A percentile compares a stretch with the other conserved stretches of the same genome.
Evolutionary conservation across 1,284 basidiomycete genomes (phyloP).

Genomic region (Cutaneotrichosporon sp.): DNA sequence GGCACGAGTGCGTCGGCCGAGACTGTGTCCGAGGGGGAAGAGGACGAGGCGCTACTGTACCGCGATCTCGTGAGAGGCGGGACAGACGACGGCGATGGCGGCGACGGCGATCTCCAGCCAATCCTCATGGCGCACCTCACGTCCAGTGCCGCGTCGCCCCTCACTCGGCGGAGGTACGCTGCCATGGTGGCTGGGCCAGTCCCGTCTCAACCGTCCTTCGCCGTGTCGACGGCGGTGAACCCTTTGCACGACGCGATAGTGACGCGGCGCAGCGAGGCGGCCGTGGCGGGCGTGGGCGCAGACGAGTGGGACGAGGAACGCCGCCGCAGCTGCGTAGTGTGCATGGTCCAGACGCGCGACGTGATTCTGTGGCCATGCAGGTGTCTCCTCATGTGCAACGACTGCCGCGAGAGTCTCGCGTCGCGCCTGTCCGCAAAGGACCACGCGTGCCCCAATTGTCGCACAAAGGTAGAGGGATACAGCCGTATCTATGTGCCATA

Average conservation of each 20-base stretch:
- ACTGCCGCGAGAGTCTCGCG: slow-evolving; percentile 45
- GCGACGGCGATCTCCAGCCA: slow-evolving; percentile 29
- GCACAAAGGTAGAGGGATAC: slow-evolving; percentile 38
- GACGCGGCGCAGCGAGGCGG: slow-evolving; percentile 7
- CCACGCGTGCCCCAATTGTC: slow-evolving; percentile 41
- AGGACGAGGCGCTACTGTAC: slow-evolving; percentile 23
- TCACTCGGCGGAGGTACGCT: slow-evolving; percentile 42
- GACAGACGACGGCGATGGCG: slow-evolving; percentile 9
- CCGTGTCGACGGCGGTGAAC: not conserved
- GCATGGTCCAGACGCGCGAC: slow-evolving; percentile 42
- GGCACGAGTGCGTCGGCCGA: slow-evolving; percentile 12
- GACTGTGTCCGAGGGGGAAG: slow-evolving; percentile 13
- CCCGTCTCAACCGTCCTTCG: not conserved
- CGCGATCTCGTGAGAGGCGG: slow-evolving; percentile 23
- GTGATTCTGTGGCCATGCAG: slow-evolving; percentile 46
- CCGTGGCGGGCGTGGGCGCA: not conserved
- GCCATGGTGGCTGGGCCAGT: slow-evolving; percentile 15
- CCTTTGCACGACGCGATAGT: not conserved
- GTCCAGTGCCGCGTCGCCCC: slow-evolving; percentile 25
- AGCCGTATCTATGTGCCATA: slow-evolving; percentile 41
- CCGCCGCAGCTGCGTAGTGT: slow-evolving; percentile 40
- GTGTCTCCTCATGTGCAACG: slow-evolving; percentile 44
- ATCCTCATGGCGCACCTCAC: slow-evolving; percentile 46
- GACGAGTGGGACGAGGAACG: slow-evolving; percentile 44
- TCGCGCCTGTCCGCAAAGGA: slow-evolving; percentile 35